Evolutionary conservation across 768 basidiomycete genomes (phyloP), one percentile per base, ranked within the genome.

Genomic region (Termitomyces sp.): DNA sequence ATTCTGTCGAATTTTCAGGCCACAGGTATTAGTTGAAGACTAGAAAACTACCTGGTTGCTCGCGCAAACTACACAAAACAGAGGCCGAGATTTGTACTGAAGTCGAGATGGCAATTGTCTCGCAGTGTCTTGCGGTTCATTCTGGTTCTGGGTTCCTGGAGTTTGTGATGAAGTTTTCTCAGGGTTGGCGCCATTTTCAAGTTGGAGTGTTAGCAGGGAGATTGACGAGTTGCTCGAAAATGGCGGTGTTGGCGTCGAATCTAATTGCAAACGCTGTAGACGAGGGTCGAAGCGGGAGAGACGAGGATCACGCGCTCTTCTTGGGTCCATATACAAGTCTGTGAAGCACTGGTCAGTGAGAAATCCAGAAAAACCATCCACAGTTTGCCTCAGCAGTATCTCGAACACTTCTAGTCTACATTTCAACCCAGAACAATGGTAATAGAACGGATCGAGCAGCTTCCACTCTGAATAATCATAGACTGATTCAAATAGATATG

Each of bases 1-100:
- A 67, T 97, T 97, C 94, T 97, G 62, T 5, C 24, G 55, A 54
- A 45, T 62, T 61, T 38, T 65, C 59, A 56, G 60, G 43, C 65
- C 58, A 51, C 54, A 56, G 46, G n/a, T 47, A 48, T 30, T 10
- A 41, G 24, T 43, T 24, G 28, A 49, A n/a, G 46, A 48, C 59
- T 41, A 56, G 54, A 43, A 40, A 26, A 73, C 82, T 57, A 90
- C 95, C 76, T 98, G 93, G 66, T 99, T 99, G 66, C 93, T 98
- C n/a, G 97, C 96, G 67, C 97, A 99, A 32, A 98, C 97, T 9
- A 99, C 92, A 66, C 97, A 98, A 73, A 98, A 98, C 45, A 97
- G 67, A 2, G 92, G 93, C 11, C 90, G 77, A 11, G 78, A 72
- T 69, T 83, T 92, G 63, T 85, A 85, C 24, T 60, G 55, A 35